These are phyloP conservation scores for Epichloe bromicola DNA, from an alignment of 2,329 filamentous ascomycete species.

Conservation along the genomic window DNA sequence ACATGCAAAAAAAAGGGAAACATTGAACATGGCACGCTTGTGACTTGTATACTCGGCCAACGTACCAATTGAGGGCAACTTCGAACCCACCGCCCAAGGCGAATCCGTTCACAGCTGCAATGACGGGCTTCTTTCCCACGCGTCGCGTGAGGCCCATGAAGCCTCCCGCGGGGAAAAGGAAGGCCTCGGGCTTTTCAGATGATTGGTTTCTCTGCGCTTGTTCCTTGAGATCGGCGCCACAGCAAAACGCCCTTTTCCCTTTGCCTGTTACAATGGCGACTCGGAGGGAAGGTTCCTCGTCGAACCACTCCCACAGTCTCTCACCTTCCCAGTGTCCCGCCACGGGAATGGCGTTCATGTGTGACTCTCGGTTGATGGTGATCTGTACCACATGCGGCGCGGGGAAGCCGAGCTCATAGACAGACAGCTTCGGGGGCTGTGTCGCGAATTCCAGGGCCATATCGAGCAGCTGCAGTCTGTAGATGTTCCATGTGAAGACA, in stretches of 20 bases:
- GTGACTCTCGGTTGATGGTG: slow-evolving; percentile 36
- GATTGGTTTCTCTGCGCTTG: slow-evolving; percentile 17
- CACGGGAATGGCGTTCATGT: slow-evolving; percentile 32
- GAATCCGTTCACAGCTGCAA: slow-evolving; percentile 46
- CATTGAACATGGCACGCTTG: no score
- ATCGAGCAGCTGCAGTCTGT: not conserved
- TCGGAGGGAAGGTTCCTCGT: slow-evolving; percentile 32
- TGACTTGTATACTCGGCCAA: not conserved
- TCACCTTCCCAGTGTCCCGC: slow-evolving; percentile 35
- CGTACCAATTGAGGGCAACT: slow-evolving; percentile 39
- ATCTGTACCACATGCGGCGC: slow-evolving; percentile 34
- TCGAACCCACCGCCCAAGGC: slow-evolving; percentile 46
- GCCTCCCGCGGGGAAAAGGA: slow-evolving; percentile 26
- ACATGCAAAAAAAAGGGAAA: not conserved
- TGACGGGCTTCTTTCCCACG: slow-evolving; percentile 45
- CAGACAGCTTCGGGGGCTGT: slow-evolving; percentile 7
- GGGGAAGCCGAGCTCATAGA: slow-evolving; percentile 28
- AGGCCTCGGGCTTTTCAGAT: slow-evolving; percentile 6
- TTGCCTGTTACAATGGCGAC: slow-evolving; percentile 38
- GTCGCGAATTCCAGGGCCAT: slow-evolving; percentile 8
- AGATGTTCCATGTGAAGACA: no score
- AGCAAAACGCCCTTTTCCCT: slow-evolving; percentile 39
- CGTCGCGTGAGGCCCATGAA: slow-evolving; percentile 37
- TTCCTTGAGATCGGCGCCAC: slow-evolving; percentile 42
- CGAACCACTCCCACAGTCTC: slow-evolving; percentile 38